Evolutionary conservation across 805 yeast species (phyloP), one percentile per base, ranked within the genome.

Genomic region (Zygosaccharomyces bisporus): DNA sequence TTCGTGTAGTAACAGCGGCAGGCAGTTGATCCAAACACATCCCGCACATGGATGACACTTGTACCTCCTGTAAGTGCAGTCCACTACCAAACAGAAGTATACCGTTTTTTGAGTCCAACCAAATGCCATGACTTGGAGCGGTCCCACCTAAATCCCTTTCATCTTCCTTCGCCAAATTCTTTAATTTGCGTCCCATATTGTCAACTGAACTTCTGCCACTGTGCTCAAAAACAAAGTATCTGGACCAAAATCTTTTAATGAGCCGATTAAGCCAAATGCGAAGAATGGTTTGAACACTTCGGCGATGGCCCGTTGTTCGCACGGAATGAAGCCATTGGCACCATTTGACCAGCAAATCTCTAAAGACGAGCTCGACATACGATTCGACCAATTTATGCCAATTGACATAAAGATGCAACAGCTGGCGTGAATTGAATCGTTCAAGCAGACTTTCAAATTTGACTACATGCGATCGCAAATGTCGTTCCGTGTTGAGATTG

Each of bases 101-200:
- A 4, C 58, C 59, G n/a, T 51, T 52, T 18, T 34, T 29, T 7
- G 51, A 44, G 44, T 57, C 60, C 20, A 54, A 16, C 62, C 62
- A 57, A 2, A 53, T 29, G 6, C 58, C 60, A 19, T 40, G 48
- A 17, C 44, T 20, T 8, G 35, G 19, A 24, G 27, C 21, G 8
- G 32, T 31, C 4, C 41, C 34, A 4, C 34, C 23, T n/a, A 14
- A 23, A 18, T 27, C 16, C 23, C 23, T 13, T 9, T 27, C 19
- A 31, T 31, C 14, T 20, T 35, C 32, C 12, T 25, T 30, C 8
- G 43, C 46, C 21, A 40, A 33, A 13, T 25, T 29, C 4, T 31
- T 21, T 16, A 45, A 19, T 10, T 39, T 32, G 14, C 44, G 29
- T n/a, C 43, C 39, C 33, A 51, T 43, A 3, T 32, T 33, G 18